These are phyloP conservation scores for Trametes cubensis DNA, from an alignment of 768 basidiomycete species.

Conservation along the genomic window DNA sequence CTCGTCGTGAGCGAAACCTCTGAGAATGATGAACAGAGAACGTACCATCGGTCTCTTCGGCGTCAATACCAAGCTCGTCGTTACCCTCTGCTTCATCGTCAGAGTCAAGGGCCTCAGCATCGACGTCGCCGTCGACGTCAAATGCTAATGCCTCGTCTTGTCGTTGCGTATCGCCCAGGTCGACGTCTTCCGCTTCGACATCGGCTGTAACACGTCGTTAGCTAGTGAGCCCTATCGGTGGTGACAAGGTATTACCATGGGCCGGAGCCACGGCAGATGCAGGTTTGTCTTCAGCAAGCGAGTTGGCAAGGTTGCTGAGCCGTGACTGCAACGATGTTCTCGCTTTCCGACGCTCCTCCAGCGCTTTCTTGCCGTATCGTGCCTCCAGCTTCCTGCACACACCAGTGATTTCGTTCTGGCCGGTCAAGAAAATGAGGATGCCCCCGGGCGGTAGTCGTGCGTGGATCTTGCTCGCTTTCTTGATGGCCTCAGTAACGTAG, in stretches of 20 bases:
- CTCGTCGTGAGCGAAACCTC: background rate
- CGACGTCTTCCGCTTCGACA: slow-evolving; percentile 80
- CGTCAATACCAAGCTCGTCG: slow-evolving; percentile 59
- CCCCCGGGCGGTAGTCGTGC: slow-evolving; percentile 90
- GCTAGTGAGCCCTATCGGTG: background rate
- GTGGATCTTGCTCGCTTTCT: slow-evolving; percentile 91
- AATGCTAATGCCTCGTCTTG: slow-evolving; percentile 56
- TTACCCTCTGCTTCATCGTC: slow-evolving; percentile 65
- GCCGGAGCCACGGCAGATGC: slow-evolving; percentile 40
- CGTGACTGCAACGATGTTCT: slow-evolving; percentile 21
- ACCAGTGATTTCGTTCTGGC: slow-evolving; percentile 91
- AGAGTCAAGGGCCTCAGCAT: slow-evolving; percentile 75
- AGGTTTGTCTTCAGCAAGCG: slow-evolving; percentile 13
- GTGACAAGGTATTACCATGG: slow-evolving; percentile 45
- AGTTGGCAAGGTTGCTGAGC: slow-evolving; percentile 8
- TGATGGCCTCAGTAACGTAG: slow-evolving; percentile 88
- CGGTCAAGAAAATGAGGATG: slow-evolving; percentile 91
- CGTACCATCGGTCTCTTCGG: slow-evolving; percentile 69
- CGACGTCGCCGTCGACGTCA: slow-evolving; percentile 71
- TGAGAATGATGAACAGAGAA: background rate
- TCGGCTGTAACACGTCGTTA: slow-evolving; percentile 49
- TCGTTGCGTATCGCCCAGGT: slow-evolving; percentile 52
- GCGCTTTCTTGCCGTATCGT: slow-evolving; percentile 68
- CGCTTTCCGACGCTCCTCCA: slow-evolving; percentile 53
- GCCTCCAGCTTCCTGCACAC: slow-evolving; percentile 82